Evolutionary conservation across 2,329 filamentous ascomycete species (phyloP).

Genomic region (Fusarium sp.): DNA sequence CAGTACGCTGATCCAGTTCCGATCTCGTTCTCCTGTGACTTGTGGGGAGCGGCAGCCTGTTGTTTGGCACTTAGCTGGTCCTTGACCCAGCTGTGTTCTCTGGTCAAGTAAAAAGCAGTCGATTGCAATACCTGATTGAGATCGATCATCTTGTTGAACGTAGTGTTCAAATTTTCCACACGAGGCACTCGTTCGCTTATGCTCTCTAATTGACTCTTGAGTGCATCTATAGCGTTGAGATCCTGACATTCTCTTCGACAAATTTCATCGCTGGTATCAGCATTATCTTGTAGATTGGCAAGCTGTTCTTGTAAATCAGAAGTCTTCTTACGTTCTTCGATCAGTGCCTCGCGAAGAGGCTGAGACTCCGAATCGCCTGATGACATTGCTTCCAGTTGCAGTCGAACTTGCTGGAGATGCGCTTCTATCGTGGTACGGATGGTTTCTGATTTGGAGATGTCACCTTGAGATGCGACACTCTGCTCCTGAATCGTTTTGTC

Average conservation of each 20-base stretch:
- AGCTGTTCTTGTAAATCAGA: conserved; percentile 39
- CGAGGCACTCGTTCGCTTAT: conserved; percentile 44
- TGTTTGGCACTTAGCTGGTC: conserved; percentile 35
- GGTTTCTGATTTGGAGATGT: conserved; percentile 27
- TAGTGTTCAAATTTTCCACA: conserved; percentile 43
- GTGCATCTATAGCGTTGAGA: conserved; percentile 43
- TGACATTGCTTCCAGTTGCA: conserved; percentile 24
- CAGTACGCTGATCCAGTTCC: conserved; percentile 1
- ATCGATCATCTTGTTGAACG: conserved; percentile 46
- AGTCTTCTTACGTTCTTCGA: conserved; percentile 25
- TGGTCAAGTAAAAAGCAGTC: conserved; percentile 47
- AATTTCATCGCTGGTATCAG: conserved; percentile 35
- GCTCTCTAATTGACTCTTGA: conserved; percentile 45
- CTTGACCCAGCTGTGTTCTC: conserved; percentile 50
- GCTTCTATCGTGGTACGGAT: conserved; percentile 31
- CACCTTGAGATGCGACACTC: conserved; percentile 34
- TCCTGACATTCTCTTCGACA: conserved; percentile 48
- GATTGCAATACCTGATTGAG: conserved; percentile 48
- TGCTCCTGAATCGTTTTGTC: conserved; percentile 43
- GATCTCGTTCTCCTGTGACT: background rate
- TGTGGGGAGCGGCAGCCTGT: background rate
- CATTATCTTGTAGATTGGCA: conserved; percentile 39
- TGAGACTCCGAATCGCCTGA: background rate
- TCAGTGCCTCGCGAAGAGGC: conserved; percentile 17
- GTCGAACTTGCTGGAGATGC: conserved; percentile 40